Conservation (phyloP, 257 asterid genomes). For the Voacanga thouarsii region DNA sequence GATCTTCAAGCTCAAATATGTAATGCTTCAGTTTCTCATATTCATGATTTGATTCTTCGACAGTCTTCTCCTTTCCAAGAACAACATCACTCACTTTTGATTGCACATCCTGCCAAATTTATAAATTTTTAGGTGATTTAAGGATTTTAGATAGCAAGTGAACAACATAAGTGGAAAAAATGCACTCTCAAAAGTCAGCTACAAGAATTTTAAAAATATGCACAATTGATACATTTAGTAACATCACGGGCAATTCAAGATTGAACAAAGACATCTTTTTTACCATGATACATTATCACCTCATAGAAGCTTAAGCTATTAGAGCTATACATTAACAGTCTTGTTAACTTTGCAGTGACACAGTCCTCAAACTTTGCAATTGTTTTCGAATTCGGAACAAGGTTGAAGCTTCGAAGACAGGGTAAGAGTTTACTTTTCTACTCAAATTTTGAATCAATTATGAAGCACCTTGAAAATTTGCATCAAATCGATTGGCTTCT, state of each 20-base stretch:
- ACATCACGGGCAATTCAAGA: no score
- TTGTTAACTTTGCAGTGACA: not conserved
- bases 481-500: conserved; percentile 81
- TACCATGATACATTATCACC: no score
- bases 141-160: not conserved
- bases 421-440: no score
- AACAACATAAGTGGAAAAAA: no score
- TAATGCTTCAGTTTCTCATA: no score
- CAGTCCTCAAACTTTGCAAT: not conserved
- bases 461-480: conserved; percentile 95
- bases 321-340: not conserved
- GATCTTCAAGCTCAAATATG: conserved; percentile 93
- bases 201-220: no score
- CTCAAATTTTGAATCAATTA: no score
- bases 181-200: no score
- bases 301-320: not conserved
- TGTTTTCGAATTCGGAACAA: not conserved
- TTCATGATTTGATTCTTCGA: no score
- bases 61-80: no score
- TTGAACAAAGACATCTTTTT: no score
- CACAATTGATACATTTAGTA: no score
- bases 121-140: not conserved
- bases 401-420: conserved; percentile 2
- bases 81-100: conserved; percentile 92
- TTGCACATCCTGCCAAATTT: conserved; percentile 76